A percentile compares a stretch with the other conserved stretches of the same genome.
Conservation (phyloP, 176 grass and related monocot genomes). For the Cenchrus purpureus region DNA sequence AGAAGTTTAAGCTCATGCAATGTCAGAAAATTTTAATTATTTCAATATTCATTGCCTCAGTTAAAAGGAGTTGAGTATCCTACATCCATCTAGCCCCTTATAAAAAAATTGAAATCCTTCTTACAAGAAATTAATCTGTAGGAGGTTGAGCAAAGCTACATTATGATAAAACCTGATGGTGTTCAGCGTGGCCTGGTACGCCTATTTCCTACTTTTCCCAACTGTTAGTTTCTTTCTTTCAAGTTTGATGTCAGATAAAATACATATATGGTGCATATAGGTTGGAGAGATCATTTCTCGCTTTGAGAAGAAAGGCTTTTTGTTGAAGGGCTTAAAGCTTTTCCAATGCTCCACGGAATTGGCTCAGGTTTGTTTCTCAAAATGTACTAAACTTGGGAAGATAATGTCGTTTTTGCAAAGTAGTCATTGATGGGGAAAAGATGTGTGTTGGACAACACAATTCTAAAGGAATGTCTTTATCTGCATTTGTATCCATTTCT, state of each 20-base stretch:
- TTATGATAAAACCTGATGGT: conserved; percentile 98
- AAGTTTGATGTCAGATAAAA: conserved; percentile 25
- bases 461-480: conserved; percentile 9
- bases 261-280: conserved; percentile 40
- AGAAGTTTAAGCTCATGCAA: background rate
- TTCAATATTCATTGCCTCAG: background rate
- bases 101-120: background rate
- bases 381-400: background rate
- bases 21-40: background rate
- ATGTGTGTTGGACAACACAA: background rate
- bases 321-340: conserved; percentile 95
- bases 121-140: conserved; percentile 31
- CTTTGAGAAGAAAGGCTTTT: conserved; percentile 95
- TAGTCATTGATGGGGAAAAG: background rate
- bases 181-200: conserved; percentile 88
- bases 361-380: conserved; percentile 76
- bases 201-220: background rate
- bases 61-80: background rate
- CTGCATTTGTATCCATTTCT: background rate
- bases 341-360: conserved; percentile 88
- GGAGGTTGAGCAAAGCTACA: conserved; percentile 81
- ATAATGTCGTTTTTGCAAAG: background rate
- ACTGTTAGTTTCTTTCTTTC: conserved; percentile 36
- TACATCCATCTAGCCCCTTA: background rate
- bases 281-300: conserved; percentile 98